Percentiles rank a stretch among this genome's conserved stretches.
phyloP scores from a whole-genome alignment of 2,329 filamentous ascomycete genomes.

The Lachnellula arida region DNA sequence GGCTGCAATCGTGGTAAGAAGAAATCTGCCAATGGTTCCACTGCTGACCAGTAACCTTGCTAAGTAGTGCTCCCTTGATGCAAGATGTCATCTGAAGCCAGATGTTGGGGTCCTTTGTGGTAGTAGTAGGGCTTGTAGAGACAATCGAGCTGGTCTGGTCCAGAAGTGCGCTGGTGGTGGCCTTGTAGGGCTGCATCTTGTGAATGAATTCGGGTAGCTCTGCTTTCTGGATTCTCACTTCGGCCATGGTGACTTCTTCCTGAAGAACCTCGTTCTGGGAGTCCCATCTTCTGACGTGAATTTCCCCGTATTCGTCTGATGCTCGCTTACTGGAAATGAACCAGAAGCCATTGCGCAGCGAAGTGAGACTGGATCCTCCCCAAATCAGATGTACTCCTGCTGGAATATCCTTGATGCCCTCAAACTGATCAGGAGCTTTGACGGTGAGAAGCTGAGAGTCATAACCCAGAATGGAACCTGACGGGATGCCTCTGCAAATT shows the following conservation, averaged over 20 bases:
- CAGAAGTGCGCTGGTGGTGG: neutral
- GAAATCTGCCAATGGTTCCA: slow-evolving; percentile 48
- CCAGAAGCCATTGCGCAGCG: slow-evolving; percentile 54
- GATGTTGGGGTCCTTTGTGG: slow-evolving; percentile 32
- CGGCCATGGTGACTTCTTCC: slow-evolving; percentile 42
- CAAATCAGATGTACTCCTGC: slow-evolving; percentile 56
- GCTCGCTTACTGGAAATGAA: slow-evolving; percentile 33
- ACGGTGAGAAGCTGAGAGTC: slow-evolving; percentile 42
- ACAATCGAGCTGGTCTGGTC: neutral
- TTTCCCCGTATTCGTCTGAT: slow-evolving; percentile 28
- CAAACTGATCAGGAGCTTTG: slow-evolving; percentile 43
- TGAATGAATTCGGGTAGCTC: slow-evolving; percentile 26
- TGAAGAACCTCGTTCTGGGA: slow-evolving; percentile 49
- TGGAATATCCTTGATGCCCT: slow-evolving; percentile 51
- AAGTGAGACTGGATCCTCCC: slow-evolving; percentile 46
- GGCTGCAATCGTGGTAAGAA: slow-evolving; percentile 46
- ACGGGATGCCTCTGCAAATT: slow-evolving; percentile 47
- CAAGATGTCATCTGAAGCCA: slow-evolving; percentile 50
- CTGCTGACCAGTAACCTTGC: slow-evolving; percentile 42
- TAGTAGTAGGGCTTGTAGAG: neutral
- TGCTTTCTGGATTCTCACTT: slow-evolving; percentile 42
- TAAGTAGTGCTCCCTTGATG: slow-evolving; percentile 43
- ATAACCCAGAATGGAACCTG: slow-evolving; percentile 26
- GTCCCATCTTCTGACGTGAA: slow-evolving; percentile 51
- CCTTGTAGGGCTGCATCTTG: slow-evolving; percentile 23